phyloP scores from a whole-genome alignment of 768 basidiomycete species.

The Boletus eberwhitei region DNA sequence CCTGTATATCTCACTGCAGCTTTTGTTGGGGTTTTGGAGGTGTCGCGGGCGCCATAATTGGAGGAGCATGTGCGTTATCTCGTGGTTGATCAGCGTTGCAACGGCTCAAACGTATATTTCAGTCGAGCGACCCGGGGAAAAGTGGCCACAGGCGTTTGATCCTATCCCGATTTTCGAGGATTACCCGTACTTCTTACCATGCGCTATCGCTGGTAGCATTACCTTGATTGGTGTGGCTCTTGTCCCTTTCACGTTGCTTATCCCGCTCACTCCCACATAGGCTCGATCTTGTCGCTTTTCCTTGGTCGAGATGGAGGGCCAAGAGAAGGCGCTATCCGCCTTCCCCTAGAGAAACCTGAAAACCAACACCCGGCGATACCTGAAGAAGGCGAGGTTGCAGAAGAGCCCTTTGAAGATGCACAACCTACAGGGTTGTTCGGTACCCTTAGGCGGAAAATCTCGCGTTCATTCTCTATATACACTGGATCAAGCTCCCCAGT shows the following conservation, averaged over 20 bases:
- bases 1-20: conserved; percentile 33
- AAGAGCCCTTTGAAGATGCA: conserved; percentile 45
- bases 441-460: conserved; percentile 47
- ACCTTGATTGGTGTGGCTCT: conserved; percentile 59
- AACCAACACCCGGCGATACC: conserved; percentile 49
- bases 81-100: not conserved
- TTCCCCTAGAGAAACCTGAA: conserved; percentile 70
- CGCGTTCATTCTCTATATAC: conserved; percentile 55
- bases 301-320: conserved; percentile 90
- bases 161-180: conserved; percentile 61
- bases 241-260: not conserved
- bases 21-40: conserved; percentile 98
- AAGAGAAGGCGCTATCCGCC: conserved; percentile 77
- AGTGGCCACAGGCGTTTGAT: conserved; percentile 79
- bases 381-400: conserved; percentile 59
- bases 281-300: conserved; percentile 86
- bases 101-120: conserved; percentile 12
- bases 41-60: conserved; percentile 84
- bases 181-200: conserved; percentile 92
- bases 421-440: conserved; percentile 35
- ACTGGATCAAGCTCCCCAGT: conserved; percentile 53
- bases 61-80: conserved; percentile 65
- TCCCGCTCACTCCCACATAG: conserved; percentile 35
- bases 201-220: conserved; percentile 69
- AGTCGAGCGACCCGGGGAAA: conserved; percentile 83